Percentiles rank a stretch among this genome's conserved stretches.
Evolutionary conservation across 495 filamentous ascomycete genomes (phyloP).

Genomic region (Aspergillus taichungensis): DNA sequence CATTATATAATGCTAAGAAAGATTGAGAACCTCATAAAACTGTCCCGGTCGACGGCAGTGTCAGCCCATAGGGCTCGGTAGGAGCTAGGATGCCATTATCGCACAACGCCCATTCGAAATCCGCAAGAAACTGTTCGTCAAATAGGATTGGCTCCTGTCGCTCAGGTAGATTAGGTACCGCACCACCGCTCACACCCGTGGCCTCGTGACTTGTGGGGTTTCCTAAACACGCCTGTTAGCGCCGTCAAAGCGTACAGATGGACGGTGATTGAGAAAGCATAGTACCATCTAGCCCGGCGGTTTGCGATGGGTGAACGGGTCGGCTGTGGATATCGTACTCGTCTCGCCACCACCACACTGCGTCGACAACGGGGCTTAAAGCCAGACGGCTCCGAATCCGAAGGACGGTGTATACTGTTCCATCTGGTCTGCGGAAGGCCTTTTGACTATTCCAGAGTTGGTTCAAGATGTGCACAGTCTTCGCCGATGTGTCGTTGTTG

Average conservation of each 20-base stretch:
- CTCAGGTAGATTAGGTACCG: not conserved
- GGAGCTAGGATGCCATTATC: slow-evolving; percentile 22
- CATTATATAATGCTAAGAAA: no score
- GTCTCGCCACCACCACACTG: slow-evolving; percentile 43
- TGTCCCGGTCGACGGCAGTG: not conserved
- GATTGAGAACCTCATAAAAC: no score
- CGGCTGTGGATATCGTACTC: slow-evolving; percentile 32
- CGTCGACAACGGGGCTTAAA: slow-evolving; percentile 34
- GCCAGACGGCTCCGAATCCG: slow-evolving; percentile 36
- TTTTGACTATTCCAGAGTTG: slow-evolving; percentile 39
- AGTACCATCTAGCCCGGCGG: slow-evolving; percentile 12
- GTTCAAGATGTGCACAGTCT: slow-evolving; percentile 23
- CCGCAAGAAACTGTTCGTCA: slow-evolving; percentile 30
- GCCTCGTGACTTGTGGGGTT: slow-evolving; percentile 10
- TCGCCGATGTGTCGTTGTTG: slow-evolving; percentile 29
- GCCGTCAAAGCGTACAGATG: not conserved
- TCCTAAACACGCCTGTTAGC: slow-evolving; percentile 2
- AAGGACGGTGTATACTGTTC: slow-evolving; percentile 26
- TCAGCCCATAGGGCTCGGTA: slow-evolving; percentile 9
- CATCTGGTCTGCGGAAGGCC: slow-evolving; percentile 35
- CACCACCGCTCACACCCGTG: not conserved
- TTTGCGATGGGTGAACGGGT: slow-evolving; percentile 2
- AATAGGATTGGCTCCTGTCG: slow-evolving; percentile 20
- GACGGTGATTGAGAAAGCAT: slow-evolving; percentile 1
- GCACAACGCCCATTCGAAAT: slow-evolving; percentile 32